A percentile compares a stretch with the other conserved stretches of the same genome.
Evolutionary conservation across 139 green algal genomes (phyloP).

Genomic region (Tetraselmis chui): DNA sequence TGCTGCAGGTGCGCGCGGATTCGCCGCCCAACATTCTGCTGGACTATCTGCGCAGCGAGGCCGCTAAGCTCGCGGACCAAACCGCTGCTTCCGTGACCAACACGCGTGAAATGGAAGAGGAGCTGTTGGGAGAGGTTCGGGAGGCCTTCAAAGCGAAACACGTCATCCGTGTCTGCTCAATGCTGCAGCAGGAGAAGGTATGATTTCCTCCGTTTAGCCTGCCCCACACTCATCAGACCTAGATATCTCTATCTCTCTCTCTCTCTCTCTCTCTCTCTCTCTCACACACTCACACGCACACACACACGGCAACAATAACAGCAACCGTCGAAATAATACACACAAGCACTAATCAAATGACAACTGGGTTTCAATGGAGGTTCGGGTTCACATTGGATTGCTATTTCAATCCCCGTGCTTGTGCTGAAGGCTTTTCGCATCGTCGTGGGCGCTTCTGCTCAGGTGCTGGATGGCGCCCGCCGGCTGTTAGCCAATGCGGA

Average conservation of each 20-base stretch:
- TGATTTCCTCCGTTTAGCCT: no score
- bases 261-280: no score
- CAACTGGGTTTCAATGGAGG: no score
- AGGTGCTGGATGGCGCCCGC: conserved; percentile 52
- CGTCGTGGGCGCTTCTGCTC: no score
- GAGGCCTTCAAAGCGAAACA: conserved; percentile 43
- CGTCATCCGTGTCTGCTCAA: conserved; percentile 49
- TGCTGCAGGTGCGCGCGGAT: conserved; percentile 79
- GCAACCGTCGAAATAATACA: no score
- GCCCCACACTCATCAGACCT: no score
- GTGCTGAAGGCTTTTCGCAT: no score
- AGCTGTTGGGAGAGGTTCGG: conserved; percentile 36
- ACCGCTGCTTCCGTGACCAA: conserved; percentile 36
- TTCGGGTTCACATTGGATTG: no score
- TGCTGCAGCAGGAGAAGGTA: conserved; percentile 26
- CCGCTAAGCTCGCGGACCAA: conserved; percentile 36
- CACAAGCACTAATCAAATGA: conserved; percentile 7
- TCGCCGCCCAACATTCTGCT: conserved; percentile 63
- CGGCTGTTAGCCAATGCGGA: conserved; percentile 68
- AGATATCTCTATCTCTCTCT: no score
- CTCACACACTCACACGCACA: no score
- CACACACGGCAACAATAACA: no score
- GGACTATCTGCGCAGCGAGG: conserved; percentile 60
- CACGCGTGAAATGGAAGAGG: conserved; percentile 22
- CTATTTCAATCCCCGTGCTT: no score